Conservation (phyloP, 148 eudicot species). For the Amaranthus hypochondriacus region DNA sequence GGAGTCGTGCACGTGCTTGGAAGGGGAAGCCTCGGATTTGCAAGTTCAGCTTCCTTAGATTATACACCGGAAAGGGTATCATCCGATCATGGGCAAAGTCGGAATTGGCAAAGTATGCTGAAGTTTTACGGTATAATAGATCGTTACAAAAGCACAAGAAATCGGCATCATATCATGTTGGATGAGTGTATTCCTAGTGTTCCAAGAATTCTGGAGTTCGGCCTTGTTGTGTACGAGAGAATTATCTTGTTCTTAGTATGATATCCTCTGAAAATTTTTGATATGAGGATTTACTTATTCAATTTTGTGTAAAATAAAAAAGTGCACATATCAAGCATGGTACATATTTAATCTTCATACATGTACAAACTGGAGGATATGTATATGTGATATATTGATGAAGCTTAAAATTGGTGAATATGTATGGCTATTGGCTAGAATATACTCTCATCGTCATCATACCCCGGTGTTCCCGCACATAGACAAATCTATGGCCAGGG, state of each 20-base stretch:
- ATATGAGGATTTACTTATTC: slow-evolving; percentile 12
- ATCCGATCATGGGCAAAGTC: slow-evolving; percentile 22
- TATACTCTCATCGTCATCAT: no score
- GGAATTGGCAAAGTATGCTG: slow-evolving; percentile 58
- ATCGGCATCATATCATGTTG: slow-evolving; percentile 31
- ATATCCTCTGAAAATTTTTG: slow-evolving; percentile 12
- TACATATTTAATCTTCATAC: background rate
- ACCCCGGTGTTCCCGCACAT: no score
- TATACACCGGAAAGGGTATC: slow-evolving; percentile 20
- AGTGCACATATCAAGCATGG: background rate
- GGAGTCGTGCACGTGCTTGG: slow-evolving; percentile 20
- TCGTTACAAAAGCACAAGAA: slow-evolving; percentile 28
- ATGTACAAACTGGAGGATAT: background rate
- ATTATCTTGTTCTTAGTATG: background rate
- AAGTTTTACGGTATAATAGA: slow-evolving; percentile 46
- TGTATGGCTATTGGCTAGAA: no score
- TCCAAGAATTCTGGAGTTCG: background rate
- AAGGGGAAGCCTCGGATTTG: slow-evolving; percentile 6
- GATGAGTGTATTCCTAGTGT: background rate
- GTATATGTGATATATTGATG: no score
- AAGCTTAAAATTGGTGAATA: background rate
- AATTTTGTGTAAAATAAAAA: background rate
- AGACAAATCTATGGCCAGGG: no score
- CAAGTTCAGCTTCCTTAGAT: slow-evolving; percentile 15
- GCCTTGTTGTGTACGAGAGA: background rate